Evolutionary conservation across 2,329 filamentous ascomycete genomes (phyloP).

Genomic region (Dothideomycetes sp.): DNA sequence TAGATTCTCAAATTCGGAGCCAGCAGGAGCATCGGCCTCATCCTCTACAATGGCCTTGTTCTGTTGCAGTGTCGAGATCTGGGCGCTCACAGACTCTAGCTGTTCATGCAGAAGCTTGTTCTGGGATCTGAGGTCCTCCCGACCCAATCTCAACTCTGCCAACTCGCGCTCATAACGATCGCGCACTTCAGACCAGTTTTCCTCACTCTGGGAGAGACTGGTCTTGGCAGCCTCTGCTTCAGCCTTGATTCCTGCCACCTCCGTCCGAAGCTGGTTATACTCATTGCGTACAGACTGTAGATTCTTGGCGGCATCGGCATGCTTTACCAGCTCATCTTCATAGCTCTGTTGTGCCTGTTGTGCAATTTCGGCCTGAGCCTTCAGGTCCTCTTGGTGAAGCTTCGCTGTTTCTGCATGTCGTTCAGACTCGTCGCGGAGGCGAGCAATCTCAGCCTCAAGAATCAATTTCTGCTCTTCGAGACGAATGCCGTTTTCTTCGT

Average conservation of each 20-base stretch:
- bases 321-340: constrained; percentile 86
- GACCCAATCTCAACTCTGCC: constrained; percentile 61
- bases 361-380: constrained; percentile 86
- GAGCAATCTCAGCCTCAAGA: constrained; percentile 66
- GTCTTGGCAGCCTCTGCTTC: constrained; percentile 80
- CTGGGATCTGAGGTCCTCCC: constrained; percentile 76
- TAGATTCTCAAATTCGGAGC: constrained; percentile 46
- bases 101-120: constrained; percentile 87
- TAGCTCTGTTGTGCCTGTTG: constrained; percentile 91
- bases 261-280: constrained; percentile 69
- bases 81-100: constrained; percentile 64
- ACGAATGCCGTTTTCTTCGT: constrained; percentile 59
- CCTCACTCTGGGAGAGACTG: constrained; percentile 66
- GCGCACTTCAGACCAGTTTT: constrained; percentile 76
- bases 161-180: constrained; percentile 77
- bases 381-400: constrained; percentile 82
- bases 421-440: constrained; percentile 75
- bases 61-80: constrained; percentile 74
- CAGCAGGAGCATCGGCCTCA: constrained; percentile 31
- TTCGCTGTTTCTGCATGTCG: constrained; percentile 68
- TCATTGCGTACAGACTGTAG: constrained; percentile 70
- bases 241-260: constrained; percentile 61
- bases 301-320: constrained; percentile 84
- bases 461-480: constrained; percentile 73
- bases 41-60: constrained; percentile 51